Evolutionary conservation across 371 early-diverging fungal genomes (phyloP), one percentile per base, ranked within the genome.

Genomic region (Mortierella sp.): DNA sequence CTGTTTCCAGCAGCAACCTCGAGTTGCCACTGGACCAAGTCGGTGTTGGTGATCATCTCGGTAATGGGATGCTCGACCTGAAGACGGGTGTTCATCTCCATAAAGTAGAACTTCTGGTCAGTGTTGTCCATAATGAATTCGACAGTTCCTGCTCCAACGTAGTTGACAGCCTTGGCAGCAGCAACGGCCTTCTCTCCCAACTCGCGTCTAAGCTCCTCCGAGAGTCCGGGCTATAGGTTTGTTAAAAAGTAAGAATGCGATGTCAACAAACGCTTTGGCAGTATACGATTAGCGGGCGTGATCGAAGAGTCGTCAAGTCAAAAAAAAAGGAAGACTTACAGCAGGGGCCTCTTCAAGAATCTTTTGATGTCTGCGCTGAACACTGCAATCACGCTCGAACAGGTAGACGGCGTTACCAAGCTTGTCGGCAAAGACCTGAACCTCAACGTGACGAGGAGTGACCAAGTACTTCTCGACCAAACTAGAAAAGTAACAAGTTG

Each of bases 1-100:
- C 87, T 89, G 88, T 96, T 96, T 21, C 97, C 97, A 40, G 97
- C 90, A 37, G 98, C 97, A 28, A 97, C 96, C 78, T 95, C 93
- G 55, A 97, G 90, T 89, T 98, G 98, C 95, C 97, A 96, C 71
- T 95, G 96, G 4, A 98, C 98, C 71, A 99, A 89, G 89, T 99
- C 99, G 5, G 96, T 95, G 74, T 93, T 91, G 19, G 97, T 97
- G 43, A 98, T 93, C 96, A 97, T 96, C 88, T 99, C 99, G 8
- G 99, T 98, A 16, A 98, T 96, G 11, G 99, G 98, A 89, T 99
- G 99, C 88, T 99, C 99, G 13, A 99, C 98, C 87, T 98, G 98
- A 28, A 98, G 91, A 70, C 98, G 93, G 5, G 98, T 97, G 89
- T 98, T 98, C 97, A 98, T 98, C 90, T 99, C 99, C 96, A 99